phyloP scores from a whole-genome alignment of 2,329 filamentous ascomycete genomes.

The Calonectria pteridis region DNA sequence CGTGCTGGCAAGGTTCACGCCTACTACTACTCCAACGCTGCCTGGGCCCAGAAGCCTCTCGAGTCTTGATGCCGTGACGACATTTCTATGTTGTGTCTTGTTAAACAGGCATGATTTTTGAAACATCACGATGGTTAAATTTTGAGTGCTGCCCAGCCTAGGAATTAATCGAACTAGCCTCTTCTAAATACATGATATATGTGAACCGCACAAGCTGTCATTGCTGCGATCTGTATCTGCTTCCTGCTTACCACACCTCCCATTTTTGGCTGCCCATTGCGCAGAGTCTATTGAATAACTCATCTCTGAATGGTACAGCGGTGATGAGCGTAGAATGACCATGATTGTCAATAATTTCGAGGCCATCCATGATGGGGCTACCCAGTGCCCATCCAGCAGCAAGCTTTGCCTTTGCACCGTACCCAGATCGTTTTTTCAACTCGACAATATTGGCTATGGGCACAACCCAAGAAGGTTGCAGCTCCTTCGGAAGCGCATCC shows the following conservation, averaged over 20 bases:
- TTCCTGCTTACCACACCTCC: neutral
- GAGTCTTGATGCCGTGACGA: neutral
- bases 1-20: constrained; percentile 35
- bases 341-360: neutral
- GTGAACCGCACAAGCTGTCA: neutral
- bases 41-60: constrained; percentile 44
- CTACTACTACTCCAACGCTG: constrained; percentile 40
- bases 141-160: neutral
- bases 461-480: neutral
- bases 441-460: neutral
- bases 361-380: neutral
- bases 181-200: neutral
- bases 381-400: neutral
- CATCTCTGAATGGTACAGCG: neutral
- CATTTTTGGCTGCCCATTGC: neutral
- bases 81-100: neutral
- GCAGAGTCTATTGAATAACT: neutral
- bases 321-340: neutral
- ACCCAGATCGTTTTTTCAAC: neutral
- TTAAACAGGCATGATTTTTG: neutral
- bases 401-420: neutral
- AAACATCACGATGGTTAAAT: neutral
- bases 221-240: neutral
- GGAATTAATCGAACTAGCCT: neutral
- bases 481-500: neutral